Evolutionary conservation across 495 filamentous ascomycete genomes (phyloP).

Genomic region (Bacidia rubella): DNA sequence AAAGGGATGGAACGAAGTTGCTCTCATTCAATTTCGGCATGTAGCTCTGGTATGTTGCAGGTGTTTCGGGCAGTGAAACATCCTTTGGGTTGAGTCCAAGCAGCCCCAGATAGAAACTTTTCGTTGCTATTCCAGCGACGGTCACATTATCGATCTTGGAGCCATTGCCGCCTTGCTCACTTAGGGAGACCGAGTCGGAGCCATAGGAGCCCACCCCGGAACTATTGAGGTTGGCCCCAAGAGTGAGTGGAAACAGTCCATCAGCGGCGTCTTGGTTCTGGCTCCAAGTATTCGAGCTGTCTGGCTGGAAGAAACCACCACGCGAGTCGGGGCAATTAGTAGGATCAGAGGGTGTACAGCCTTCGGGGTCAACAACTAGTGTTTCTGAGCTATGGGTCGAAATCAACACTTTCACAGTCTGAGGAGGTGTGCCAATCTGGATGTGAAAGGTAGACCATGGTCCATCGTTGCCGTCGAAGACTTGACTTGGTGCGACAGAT

Average conservation of each 20-base stretch:
- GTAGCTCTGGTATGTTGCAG: slow-evolving; percentile 33
- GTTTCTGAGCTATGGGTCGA: slow-evolving; percentile 21
- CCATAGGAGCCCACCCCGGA: slow-evolving; percentile 31
- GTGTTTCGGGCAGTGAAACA: slow-evolving; percentile 31
- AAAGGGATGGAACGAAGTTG: slow-evolving; percentile 32
- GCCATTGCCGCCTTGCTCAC: slow-evolving; percentile 24
- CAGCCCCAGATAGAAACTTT: slow-evolving; percentile 37
- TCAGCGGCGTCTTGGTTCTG: slow-evolving; percentile 14
- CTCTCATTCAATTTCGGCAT: slow-evolving; percentile 33
- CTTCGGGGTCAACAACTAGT: slow-evolving; percentile 24
- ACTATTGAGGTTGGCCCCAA: slow-evolving; percentile 32
- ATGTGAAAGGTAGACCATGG: slow-evolving; percentile 28
- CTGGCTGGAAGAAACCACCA: slow-evolving; percentile 34
- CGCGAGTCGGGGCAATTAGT: slow-evolving; percentile 30
- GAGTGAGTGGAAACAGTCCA: slow-evolving; percentile 25
- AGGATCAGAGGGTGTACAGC: slow-evolving; percentile 23
- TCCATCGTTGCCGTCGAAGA: slow-evolving; percentile 24
- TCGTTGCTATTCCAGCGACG: slow-evolving; percentile 32
- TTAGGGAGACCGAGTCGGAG: slow-evolving; percentile 36
- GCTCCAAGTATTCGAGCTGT: slow-evolving; percentile 33
- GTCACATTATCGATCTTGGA: slow-evolving; percentile 32
- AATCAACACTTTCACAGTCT: slow-evolving; percentile 21
- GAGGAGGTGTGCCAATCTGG: slow-evolving; percentile 26
- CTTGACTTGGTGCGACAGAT: slow-evolving; percentile 13
- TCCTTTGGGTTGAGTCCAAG: slow-evolving; percentile 39